Evolutionary conservation across 2,329 filamentous ascomycete genomes (phyloP).

Genomic region (Beauveria varroae): DNA sequence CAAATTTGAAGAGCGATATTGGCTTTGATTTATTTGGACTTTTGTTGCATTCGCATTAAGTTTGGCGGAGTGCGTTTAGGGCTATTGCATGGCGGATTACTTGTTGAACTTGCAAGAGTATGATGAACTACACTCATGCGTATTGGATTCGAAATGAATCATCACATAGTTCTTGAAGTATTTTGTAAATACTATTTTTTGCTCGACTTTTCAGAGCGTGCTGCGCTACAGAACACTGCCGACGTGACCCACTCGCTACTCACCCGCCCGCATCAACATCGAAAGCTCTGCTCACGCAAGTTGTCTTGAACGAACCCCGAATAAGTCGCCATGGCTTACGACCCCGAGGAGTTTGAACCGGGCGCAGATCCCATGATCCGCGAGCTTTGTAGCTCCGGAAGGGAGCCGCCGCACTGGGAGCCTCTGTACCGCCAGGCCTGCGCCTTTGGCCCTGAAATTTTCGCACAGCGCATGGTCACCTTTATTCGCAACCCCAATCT

Average conservation of each 20-base stretch:
- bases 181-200: not conserved
- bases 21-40: not conserved
- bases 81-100: not conserved
- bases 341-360: constrained; percentile 1
- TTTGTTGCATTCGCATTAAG: not conserved
- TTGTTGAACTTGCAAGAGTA: not conserved
- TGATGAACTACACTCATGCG: not conserved
- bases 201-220: not conserved
- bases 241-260: not conserved
- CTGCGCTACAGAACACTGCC: too few species aligned
- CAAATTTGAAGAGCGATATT: not conserved
- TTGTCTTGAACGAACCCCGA: not conserved
- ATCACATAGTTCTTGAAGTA: not conserved
- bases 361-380: constrained; percentile 27
- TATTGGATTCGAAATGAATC: not conserved
- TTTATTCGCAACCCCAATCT: constrained; percentile 73
- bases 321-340: not conserved
- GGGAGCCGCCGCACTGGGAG: constrained; percentile 35
- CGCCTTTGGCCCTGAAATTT: constrained; percentile 55
- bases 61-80: not conserved
- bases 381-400: constrained; percentile 20
- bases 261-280: too few species aligned
- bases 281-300: not conserved
- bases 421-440: constrained; percentile 51
- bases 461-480: constrained; percentile 63